A percentile compares a stretch with the other conserved stretches of the same genome.
phyloP scores from a whole-genome alignment of 2,329 filamentous ascomycete species.

The Didymosphaeria variabile region DNA sequence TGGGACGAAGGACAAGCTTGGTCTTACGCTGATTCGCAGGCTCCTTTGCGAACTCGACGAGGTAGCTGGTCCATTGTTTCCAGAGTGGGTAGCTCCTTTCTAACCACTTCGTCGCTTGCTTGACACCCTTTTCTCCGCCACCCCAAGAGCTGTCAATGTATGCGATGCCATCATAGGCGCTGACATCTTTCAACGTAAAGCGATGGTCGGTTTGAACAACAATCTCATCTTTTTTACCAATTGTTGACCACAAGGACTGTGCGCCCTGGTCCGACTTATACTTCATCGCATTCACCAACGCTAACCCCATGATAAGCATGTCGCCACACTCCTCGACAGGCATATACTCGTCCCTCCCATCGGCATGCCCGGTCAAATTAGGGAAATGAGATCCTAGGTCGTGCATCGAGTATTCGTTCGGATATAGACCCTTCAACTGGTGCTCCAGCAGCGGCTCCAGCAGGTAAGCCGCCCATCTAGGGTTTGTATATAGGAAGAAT shows the following conservation, averaged over 20 bases:
- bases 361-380: conserved; percentile 77
- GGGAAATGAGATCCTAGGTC: conserved; percentile 78
- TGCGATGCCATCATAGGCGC: conserved; percentile 60
- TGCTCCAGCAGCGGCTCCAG: conserved; percentile 84
- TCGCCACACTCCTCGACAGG: conserved; percentile 82
- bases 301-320: conserved; percentile 84
- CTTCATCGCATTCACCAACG: conserved; percentile 76
- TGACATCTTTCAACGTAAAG: conserved; percentile 61
- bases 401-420: conserved; percentile 82
- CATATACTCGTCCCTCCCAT: conserved; percentile 77
- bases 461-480: conserved; percentile 79
- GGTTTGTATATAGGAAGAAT: conserved; percentile 87
- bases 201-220: conserved; percentile 42
- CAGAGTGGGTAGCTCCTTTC: conserved; percentile 74
- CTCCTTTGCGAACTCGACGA: conserved; percentile 77
- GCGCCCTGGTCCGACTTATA: conserved; percentile 66
- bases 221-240: conserved; percentile 43
- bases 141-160: conserved; percentile 71
- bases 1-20: neutral
- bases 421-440: conserved; percentile 82
- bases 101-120: conserved; percentile 71
- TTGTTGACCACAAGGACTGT: conserved; percentile 66
- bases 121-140: conserved; percentile 61
- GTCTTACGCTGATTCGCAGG: conserved; percentile 73
- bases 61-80: conserved; percentile 80